Conservation (phyloP, 495 filamentous ascomycete genomes). For the Aspergillus ellipticus region DNA sequence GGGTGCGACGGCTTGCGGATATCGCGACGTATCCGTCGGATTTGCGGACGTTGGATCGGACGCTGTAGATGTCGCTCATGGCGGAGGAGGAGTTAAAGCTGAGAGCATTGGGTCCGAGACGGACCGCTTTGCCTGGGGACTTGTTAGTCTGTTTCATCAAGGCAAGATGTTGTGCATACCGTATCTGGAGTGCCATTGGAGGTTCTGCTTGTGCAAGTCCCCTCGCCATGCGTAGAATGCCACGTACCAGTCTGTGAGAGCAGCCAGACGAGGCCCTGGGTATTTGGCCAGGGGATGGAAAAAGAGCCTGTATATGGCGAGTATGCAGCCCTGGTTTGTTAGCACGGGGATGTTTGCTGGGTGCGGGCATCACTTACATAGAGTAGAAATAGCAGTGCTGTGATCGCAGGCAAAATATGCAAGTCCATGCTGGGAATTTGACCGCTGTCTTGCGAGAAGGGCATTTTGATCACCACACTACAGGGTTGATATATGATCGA, state of each 20-base stretch:
- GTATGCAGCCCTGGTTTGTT: not conserved
- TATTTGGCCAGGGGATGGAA: conserved; percentile 66
- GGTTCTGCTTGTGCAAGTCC: conserved; percentile 14
- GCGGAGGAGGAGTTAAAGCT: conserved; percentile 13
- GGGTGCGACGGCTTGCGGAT: conserved; percentile 12
- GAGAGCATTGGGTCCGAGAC: conserved; percentile 11
- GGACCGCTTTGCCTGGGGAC: conserved; percentile 12
- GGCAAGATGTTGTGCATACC: not conserved
- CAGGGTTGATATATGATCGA: too few relatives aligned
- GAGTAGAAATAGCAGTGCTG: not conserved
- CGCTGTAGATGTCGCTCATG: conserved; percentile 12
- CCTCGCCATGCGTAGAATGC: conserved; percentile 19
- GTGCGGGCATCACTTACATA: not conserved
- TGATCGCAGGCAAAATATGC: not conserved
- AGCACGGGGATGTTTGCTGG: not conserved
- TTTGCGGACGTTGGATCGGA: conserved; percentile 17
- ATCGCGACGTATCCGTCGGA: conserved; percentile 9
- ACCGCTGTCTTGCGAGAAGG: not conserved
- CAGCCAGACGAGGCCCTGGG: conserved; percentile 58
- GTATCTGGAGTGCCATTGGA: conserved; percentile 12
- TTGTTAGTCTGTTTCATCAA: not conserved
- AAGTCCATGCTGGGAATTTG: not conserved
- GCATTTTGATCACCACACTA: too few relatives aligned
- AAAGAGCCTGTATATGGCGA: conserved; percentile 5
- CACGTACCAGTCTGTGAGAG: conserved; percentile 27